Conservation (phyloP, 2,329 filamentous ascomycete species). For the Thermoascus crustaceus region DNA sequence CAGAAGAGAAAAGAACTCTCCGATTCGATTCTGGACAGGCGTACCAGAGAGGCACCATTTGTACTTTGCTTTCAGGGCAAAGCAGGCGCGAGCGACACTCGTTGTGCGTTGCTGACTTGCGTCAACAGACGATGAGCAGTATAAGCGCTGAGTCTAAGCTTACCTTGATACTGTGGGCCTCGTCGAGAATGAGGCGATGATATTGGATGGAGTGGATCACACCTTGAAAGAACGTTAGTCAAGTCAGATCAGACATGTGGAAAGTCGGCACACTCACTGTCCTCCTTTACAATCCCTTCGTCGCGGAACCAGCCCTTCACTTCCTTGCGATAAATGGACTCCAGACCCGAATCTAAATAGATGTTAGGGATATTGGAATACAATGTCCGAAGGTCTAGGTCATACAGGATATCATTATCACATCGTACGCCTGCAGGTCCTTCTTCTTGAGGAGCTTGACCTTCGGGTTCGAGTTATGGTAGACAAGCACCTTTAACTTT, state of each 20-base stretch:
- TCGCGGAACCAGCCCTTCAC: conserved; percentile 81
- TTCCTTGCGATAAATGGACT: conserved; percentile 88
- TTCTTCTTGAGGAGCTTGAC: conserved; percentile 66
- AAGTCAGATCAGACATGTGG: conserved; percentile 1
- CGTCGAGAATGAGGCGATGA: conserved; percentile 87
- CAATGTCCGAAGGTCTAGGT: conserved; percentile 16
- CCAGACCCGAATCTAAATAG: conserved; percentile 53
- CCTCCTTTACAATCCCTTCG: conserved; percentile 70
- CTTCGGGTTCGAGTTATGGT: conserved; percentile 78
- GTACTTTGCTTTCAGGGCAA: conserved; percentile 76
- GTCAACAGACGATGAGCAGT: conserved; percentile 2
- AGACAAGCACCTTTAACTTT: conserved; percentile 81
- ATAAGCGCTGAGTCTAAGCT: conserved; percentile 2
- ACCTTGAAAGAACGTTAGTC: conserved; percentile 37
- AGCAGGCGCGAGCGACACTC: conserved; percentile 89
- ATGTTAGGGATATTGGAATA: conserved; percentile 6
- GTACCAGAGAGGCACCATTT: conserved; percentile 96
- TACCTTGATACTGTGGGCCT: conserved; percentile 88
- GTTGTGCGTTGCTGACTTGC: conserved; percentile 54
- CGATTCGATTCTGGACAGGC: conserved; percentile 91
- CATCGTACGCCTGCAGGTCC: conserved; percentile 73
- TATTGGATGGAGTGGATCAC: conserved; percentile 78
- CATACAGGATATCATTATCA: conserved; percentile 97
- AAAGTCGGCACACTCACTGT: conserved; percentile 34
- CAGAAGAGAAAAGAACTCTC: conserved; percentile 90